Conservation (phyloP, 192 early-diverging fungal genomes). For the Rhizophagus sp. region DNA sequence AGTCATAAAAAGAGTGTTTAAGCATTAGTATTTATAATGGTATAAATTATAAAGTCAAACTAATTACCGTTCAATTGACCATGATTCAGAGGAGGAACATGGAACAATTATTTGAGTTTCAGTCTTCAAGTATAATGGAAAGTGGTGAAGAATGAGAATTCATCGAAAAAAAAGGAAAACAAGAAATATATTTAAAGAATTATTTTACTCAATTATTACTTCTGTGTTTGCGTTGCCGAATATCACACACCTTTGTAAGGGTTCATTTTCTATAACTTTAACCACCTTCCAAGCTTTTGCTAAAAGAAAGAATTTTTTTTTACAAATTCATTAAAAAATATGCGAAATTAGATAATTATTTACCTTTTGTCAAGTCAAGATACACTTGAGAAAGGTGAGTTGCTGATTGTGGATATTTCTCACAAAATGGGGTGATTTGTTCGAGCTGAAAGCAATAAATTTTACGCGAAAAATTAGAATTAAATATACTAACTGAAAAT, state of each 20-base stretch:
- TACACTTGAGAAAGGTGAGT: background rate
- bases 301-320: background rate
- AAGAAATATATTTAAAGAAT: background rate
- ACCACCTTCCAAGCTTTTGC: slow-evolving; percentile 8
- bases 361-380: slow-evolving; percentile 11
- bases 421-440: background rate
- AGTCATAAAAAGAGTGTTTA: background rate
- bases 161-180: background rate
- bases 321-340: too few species aligned
- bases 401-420: slow-evolving; percentile 17
- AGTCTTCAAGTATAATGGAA: background rate
- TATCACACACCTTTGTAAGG: slow-evolving; percentile 11
- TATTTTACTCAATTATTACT: background rate
- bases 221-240: background rate
- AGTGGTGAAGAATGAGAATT: background rate
- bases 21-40: background rate
- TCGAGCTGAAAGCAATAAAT: background rate
- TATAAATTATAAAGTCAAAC: background rate
- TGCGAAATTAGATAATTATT: background rate
- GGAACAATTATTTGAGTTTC: background rate
- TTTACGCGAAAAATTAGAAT: background rate
- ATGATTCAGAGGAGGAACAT: slow-evolving; percentile 6
- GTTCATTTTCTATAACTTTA: background rate
- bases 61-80: slow-evolving; percentile 5
- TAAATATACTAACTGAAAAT: background rate